Evolutionary conservation across 805 yeast species (phyloP).

Genomic region (Candida silvicultrix): DNA sequence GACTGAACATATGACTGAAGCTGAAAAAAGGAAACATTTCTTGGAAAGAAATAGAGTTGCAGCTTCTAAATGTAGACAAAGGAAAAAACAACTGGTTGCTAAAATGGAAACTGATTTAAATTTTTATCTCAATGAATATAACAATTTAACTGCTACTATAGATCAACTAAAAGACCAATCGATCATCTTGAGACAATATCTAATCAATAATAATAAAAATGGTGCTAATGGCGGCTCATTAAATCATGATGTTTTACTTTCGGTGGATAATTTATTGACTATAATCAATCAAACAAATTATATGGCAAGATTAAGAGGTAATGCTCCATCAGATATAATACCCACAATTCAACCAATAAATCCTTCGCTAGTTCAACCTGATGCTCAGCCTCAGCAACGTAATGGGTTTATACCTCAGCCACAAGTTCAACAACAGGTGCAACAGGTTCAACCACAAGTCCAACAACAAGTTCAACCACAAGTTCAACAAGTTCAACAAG

Average conservation of each 20-base stretch:
- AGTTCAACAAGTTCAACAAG: conserved; percentile 2
- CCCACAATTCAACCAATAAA: conserved; percentile 25
- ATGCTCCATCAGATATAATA: conserved; percentile 17
- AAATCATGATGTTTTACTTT: conserved; percentile 39
- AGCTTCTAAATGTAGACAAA: conserved; percentile 90
- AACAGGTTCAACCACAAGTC: not conserved
- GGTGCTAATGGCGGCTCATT: conserved; percentile 1
- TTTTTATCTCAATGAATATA: conserved; percentile 64
- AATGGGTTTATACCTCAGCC: conserved; percentile 2
- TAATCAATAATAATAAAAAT: conserved; percentile 34
- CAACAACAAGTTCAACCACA: conserved; percentile 2
- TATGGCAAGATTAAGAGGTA: conserved; percentile 21
- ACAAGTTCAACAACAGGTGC: conserved; percentile 1
- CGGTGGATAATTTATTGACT: conserved; percentile 20
- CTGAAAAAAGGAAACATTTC: conserved; percentile 68
- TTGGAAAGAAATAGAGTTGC: conserved; percentile 92
- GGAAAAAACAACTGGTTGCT: conserved; percentile 83
- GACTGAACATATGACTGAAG: conserved; percentile 68
- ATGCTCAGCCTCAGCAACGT: conserved; percentile 6
- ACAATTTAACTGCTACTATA: conserved; percentile 54
- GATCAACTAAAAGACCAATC: conserved; percentile 55
- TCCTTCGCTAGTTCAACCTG: conserved; percentile 19
- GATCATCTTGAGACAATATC: conserved; percentile 37
- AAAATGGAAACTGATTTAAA: conserved; percentile 77
- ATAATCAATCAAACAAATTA: conserved; percentile 19